These are phyloP conservation scores for Penicillium longicatenatum DNA, from an alignment of 495 filamentous ascomycete species.

Conservation along the genomic window DNA sequence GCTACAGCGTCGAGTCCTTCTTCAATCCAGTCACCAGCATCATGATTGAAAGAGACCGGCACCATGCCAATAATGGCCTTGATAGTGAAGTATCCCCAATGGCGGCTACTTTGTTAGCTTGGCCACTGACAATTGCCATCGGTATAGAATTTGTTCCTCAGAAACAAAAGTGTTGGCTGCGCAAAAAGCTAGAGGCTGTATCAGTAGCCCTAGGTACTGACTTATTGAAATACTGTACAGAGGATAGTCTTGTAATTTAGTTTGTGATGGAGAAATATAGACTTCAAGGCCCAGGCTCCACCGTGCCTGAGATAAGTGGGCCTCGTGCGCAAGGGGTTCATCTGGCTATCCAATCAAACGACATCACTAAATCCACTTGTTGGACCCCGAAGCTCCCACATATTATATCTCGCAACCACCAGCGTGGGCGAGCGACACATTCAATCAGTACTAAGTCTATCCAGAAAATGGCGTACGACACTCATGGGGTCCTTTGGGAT, in stretches of 20 bases:
- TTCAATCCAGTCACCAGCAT: not conserved
- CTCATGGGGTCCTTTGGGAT: too few relatives aligned
- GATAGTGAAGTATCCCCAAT: conserved; percentile 11
- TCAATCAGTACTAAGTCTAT: too few relatives aligned
- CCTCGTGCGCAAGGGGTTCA: too few relatives aligned
- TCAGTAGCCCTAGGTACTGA: not conserved
- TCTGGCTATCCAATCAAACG: too few relatives aligned
- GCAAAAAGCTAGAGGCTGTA: not conserved
- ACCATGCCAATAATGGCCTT: not conserved
- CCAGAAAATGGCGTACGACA: too few relatives aligned
- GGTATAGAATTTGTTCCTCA: conserved; percentile 20
- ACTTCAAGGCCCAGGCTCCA: too few relatives aligned
- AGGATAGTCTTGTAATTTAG: not conserved
- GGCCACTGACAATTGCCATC: conserved; percentile 30
- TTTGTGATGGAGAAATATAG: too few relatives aligned
- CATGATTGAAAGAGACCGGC: not conserved
- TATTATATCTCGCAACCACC: too few relatives aligned
- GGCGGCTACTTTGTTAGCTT: conserved; percentile 24
- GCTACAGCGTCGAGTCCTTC: conserved; percentile 21
- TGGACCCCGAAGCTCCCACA: too few relatives aligned
- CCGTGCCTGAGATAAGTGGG: too few relatives aligned
- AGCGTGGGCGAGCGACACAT: too few relatives aligned
- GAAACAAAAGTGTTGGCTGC: conserved; percentile 26
- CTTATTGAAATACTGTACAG: not conserved
- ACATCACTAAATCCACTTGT: too few relatives aligned